phyloP scores from a whole-genome alignment of 495 filamentous ascomycete species.

The Lepraria neglecta region DNA sequence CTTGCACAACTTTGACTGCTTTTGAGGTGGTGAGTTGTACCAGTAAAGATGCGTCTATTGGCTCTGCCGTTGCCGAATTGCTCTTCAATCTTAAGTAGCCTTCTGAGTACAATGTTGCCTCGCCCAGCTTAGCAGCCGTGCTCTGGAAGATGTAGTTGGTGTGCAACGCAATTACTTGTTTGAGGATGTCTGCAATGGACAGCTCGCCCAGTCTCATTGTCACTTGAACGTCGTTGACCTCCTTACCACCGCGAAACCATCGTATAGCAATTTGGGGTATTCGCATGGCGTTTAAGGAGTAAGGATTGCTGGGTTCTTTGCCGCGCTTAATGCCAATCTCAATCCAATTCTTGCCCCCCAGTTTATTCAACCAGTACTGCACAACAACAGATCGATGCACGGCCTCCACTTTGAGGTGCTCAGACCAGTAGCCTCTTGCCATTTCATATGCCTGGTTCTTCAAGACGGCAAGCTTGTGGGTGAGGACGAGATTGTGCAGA shows the following conservation, averaged over 20 bases:
- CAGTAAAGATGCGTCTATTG: conserved; percentile 57
- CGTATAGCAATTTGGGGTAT: conserved; percentile 57
- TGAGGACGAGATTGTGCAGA: conserved; percentile 77
- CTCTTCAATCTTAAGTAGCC: conserved; percentile 49
- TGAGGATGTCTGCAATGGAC: conserved; percentile 65
- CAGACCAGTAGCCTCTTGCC: conserved; percentile 61
- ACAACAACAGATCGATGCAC: conserved; percentile 73
- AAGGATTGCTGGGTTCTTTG: conserved; percentile 34
- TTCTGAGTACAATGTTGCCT: conserved; percentile 51
- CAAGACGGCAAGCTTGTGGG: conserved; percentile 77
- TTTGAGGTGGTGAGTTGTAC: conserved; percentile 59
- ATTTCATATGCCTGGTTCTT: conserved; percentile 68
- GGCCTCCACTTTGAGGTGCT: conserved; percentile 64
- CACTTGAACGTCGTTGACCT: conserved; percentile 59
- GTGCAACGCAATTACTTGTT: conserved; percentile 68
- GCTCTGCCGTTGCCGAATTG: conserved; percentile 50
- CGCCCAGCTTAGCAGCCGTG: conserved; percentile 51
- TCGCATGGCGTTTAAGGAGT: conserved; percentile 36
- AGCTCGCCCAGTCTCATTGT: conserved; percentile 58
- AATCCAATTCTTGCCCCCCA: conserved; percentile 75
- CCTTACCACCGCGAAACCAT: conserved; percentile 78
- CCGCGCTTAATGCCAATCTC: conserved; percentile 74
- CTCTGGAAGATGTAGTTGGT: conserved; percentile 56
- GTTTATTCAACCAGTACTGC: conserved; percentile 77
- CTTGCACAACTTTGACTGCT: conserved; percentile 56